These are phyloP conservation scores for Pezizomycotina sp. DNA, from an alignment of 2,329 filamentous ascomycete species.

Conservation along the genomic window DNA sequence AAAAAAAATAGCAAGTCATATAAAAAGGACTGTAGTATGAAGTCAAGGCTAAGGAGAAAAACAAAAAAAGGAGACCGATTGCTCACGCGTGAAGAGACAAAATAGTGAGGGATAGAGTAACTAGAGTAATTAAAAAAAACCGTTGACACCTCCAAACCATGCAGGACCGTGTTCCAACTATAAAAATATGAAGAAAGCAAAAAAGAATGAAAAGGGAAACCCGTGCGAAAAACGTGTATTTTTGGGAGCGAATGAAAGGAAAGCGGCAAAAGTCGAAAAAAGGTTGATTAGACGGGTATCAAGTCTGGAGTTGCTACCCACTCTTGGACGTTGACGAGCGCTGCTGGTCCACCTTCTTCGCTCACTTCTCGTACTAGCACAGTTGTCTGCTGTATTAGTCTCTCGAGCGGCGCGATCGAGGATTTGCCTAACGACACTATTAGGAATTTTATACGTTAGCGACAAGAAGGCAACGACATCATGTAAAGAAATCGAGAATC, in stretches of 20 bases:
- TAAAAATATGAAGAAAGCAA: constrained; percentile 26
- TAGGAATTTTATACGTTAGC: constrained; percentile 3
- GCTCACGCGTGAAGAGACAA: constrained; percentile 8
- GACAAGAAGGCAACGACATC: constrained; percentile 16
- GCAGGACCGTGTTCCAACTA: constrained; percentile 4
- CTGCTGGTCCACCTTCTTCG: constrained; percentile 61
- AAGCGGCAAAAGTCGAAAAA: background rate
- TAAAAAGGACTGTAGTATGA: background rate
- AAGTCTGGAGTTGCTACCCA: constrained; percentile 16
- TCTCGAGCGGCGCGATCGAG: constrained; percentile 69
- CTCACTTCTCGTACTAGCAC: constrained; percentile 70
- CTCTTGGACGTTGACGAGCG: constrained; percentile 57
- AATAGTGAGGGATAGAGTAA: constrained; percentile 14
- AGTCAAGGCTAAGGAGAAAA: background rate
- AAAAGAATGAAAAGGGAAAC: constrained; percentile 23
- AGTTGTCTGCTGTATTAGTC: constrained; percentile 68
- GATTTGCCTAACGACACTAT: constrained; percentile 80
- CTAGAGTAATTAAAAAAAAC: constrained; percentile 6
- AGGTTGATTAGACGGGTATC: background rate
- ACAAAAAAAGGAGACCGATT: constrained; percentile 7
- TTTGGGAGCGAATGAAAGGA: background rate
- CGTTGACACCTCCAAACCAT: constrained; percentile 12
- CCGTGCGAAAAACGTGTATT: background rate
- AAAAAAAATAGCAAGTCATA: constrained; percentile 4
- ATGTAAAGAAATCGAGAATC: constrained; percentile 23